Base-by-base conservation (phyloP, 805 yeast genomes). In the Spencermartinsiella europaea region DNA sequence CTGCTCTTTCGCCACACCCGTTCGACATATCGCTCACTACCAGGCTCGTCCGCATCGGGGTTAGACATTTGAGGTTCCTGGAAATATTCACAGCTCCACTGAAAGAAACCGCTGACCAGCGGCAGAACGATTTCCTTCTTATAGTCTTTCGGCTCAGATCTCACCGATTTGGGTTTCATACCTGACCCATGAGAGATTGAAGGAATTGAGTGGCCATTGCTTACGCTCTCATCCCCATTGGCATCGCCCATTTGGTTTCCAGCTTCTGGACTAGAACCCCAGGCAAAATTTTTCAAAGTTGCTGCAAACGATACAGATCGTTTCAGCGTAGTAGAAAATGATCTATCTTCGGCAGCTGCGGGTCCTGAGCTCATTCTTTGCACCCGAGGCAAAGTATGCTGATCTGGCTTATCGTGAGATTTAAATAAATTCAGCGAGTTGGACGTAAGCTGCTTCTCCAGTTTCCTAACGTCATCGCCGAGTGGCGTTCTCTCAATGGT, bases 21-120 rank as follows among this genome's bases (percentile, higher is more conserved):
- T 53, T 79, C 81, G 31, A 85, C 80, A 57, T 86, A 87, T 52
- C 86, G 90, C 48, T 82, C 79, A 47, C 96, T 86, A 0, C 98
- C 98, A 0, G 95, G 93, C 62, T 89, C 96, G 56, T 91, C 97
- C 15, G 80, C 67, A 55, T 91, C 97, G 45, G 78, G 76, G 48
- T 79, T 81, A 8, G 86, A 80, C 83, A 90, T 83, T 61, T 91
- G 98, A 0, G 99, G 97, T 60, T 90, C 98, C 59, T 90, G 95
- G 69, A 91, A 93, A 60, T 89, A 90, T 63, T 93, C 99, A 49
- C 87, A 78, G 42, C 70, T 57, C 70, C 72, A 67, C 36, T 70
- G 70, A 46, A 68, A 60, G 55, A 71, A 67, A 8, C 60, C 60
- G 28, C 68, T 58, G 31, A 60, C 43, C 35, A 69, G 49, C 1